A percentile compares a stretch with the other conserved stretches of the same genome.
Evolutionary conservation across 495 filamentous ascomycete genomes (phyloP).

Genomic region (Neurospora sp.): DNA sequence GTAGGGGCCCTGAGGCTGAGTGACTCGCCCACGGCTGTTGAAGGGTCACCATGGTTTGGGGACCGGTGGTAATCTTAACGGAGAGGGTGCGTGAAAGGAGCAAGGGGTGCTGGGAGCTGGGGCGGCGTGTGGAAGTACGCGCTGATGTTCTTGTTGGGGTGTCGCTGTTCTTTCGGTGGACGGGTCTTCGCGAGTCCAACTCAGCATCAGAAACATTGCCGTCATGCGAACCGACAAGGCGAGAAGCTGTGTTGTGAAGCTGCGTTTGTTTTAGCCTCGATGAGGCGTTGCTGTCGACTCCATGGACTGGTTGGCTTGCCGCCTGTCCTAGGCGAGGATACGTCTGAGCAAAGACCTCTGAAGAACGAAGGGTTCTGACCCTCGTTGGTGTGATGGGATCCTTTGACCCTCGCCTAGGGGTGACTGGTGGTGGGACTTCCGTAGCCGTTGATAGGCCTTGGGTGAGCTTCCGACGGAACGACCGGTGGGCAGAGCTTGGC

Average conservation of each 20-base stretch:
- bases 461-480: not conserved
- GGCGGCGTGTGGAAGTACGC: not conserved
- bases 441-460: constrained; percentile 1
- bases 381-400: not conserved
- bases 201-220: not conserved
- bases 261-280: not conserved
- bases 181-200: not conserved
- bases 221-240: not conserved
- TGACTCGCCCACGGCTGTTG: not conserved
- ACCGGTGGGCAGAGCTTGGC: not conserved
- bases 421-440: not conserved
- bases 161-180: not conserved
- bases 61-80: constrained; percentile 8
- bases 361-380: not conserved
- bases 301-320: not conserved
- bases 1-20: not conserved
- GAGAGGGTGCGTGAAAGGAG: constrained; percentile 8
- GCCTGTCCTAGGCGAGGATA: not conserved
- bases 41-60: not conserved
- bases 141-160: not conserved
- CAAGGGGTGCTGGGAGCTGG: constrained; percentile 1
- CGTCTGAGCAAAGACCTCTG: not conserved
- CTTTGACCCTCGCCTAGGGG: not conserved
- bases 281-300: not conserved
- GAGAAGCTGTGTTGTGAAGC: not conserved